These are phyloP conservation scores for Fraxinus dipetala DNA, from an alignment of 305 asterid genomes.

Conservation along the genomic window DNA sequence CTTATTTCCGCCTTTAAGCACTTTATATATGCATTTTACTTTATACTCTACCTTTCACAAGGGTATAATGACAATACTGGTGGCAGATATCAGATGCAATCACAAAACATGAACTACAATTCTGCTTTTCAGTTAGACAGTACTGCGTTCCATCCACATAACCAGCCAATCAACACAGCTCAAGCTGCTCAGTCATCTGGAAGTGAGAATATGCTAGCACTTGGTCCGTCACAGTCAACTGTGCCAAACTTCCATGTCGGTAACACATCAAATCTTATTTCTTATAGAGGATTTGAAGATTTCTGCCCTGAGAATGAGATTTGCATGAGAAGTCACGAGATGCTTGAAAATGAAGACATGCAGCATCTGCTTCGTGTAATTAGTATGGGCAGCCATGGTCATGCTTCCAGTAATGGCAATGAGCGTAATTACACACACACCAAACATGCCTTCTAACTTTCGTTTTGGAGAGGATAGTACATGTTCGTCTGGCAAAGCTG, in stretches of 20 bases:
- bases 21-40: neutral
- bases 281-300: constrained; percentile 52
- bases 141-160: constrained; percentile 45
- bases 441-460: constrained; percentile 45
- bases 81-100: constrained; percentile 45
- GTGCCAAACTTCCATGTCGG: constrained; percentile 44
- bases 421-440: constrained; percentile 51
- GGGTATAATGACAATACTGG: constrained; percentile 56
- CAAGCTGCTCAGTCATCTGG: constrained; percentile 51
- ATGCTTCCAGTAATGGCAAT: constrained; percentile 40
- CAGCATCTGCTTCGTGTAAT: constrained; percentile 72
- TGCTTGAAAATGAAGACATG: constrained; percentile 95
- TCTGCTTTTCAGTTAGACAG: constrained; percentile 41
- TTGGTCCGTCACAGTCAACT: constrained; percentile 59
- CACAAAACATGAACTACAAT: constrained; percentile 53
- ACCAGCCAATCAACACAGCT: constrained; percentile 41
- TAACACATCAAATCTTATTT: constrained; percentile 49
- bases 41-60: constrained; percentile 29
- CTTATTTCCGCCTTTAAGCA: neutral
- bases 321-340: constrained; percentile 81
- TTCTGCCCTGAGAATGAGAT: constrained; percentile 70
- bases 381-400: constrained; percentile 63
- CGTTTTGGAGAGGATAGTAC: constrained; percentile 51
- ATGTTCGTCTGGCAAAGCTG: constrained; percentile 89
- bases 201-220: constrained; percentile 54